phyloP scores from a whole-genome alignment of 192 early-diverging fungal species.

The Backusella mclennaniae region DNA sequence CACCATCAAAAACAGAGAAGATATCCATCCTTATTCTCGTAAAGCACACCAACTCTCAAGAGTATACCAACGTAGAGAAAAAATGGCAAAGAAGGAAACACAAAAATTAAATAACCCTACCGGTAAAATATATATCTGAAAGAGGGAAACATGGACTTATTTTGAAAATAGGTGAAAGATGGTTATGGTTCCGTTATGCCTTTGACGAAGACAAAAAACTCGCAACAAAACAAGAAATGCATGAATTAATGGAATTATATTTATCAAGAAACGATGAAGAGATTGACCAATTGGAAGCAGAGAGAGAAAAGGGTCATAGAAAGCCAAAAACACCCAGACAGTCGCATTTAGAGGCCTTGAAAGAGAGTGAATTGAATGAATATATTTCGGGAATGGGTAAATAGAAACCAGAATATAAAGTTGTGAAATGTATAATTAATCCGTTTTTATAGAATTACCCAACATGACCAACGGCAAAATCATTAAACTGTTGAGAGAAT shows the following conservation, averaged over 20 bases:
- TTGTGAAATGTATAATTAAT: not conserved
- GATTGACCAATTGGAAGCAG: conserved; percentile 36
- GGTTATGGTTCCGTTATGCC: conserved; percentile 54
- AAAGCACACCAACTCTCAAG: conserved; percentile 54
- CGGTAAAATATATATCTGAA: conserved; percentile 14
- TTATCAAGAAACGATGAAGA: conserved; percentile 49
- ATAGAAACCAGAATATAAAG: not conserved
- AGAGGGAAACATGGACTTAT: conserved; percentile 5
- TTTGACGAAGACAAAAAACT: conserved; percentile 41
- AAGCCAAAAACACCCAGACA: conserved; percentile 48
- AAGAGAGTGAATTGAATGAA: conserved; percentile 45
- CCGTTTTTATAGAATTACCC: conserved; percentile 42
- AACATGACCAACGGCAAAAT: conserved; percentile 54
- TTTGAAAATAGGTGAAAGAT: conserved; percentile 39
- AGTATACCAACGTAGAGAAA: conserved; percentile 49
- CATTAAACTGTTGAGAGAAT: conserved; percentile 44
- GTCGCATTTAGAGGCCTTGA: conserved; percentile 40
- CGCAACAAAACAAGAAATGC: conserved; percentile 35
- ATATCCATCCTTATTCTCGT: conserved; percentile 54
- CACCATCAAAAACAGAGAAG: conserved; percentile 55
- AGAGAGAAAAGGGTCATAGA: conserved; percentile 36
- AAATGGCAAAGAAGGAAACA: conserved; percentile 42
- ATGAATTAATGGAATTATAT: conserved; percentile 42
- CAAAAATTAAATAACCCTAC: conserved; percentile 23
- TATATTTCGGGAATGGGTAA: conserved; percentile 56